Evolutionary conservation across 257 asterid species (phyloP), one percentile per base, ranked within the genome.

Genomic region (Solanum stenotomum): DNA sequence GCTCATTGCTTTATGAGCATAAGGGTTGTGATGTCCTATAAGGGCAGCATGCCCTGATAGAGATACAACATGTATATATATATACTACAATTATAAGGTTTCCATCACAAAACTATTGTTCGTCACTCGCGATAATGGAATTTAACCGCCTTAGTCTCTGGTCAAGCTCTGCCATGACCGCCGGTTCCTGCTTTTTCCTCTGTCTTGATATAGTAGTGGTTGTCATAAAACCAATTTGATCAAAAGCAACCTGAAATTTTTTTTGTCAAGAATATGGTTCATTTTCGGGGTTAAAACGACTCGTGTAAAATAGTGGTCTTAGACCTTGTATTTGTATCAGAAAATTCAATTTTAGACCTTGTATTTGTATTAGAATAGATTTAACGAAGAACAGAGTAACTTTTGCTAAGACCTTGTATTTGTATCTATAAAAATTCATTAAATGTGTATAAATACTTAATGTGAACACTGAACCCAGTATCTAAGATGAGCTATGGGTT

Each of bases 121-220:
- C 93, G 22, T 88, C 93, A 25, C 87, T 89, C 14, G 85, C 91
- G 34, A 85, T 89, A 67, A 85, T 6, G 33, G 98, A 92, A 90
- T 92, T 94, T 86, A 96, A 90, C 56, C 99, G 92, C 86, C 94
- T 91, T 86, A 91, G 84, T 92, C 99, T 95, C 90, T 96, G 94
- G 82, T 95, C 98, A 40, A 96, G 98, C 93, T 95, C 99, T 29
- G 98, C 99, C 98, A 95, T 94, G 38, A 96, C 99, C 4, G 98
- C 99, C 15, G 98, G 95, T 91, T 94, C 99, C 91, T 96, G 99
- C 90, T 95, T 96, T 88, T 96, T 96, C 95, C 98, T 90, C 87
- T 96, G 97, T 92, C 94, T 96, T 34, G 98, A 93, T 90, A 96
- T 93, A 83, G 89, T 93, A 31, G 95, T 93, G 25, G 96, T 93